A percentile compares a stretch with the other conserved stretches of the same genome.
Conservation (phyloP, 2,329 filamentous ascomycete species). For the Phoma sp. region DNA sequence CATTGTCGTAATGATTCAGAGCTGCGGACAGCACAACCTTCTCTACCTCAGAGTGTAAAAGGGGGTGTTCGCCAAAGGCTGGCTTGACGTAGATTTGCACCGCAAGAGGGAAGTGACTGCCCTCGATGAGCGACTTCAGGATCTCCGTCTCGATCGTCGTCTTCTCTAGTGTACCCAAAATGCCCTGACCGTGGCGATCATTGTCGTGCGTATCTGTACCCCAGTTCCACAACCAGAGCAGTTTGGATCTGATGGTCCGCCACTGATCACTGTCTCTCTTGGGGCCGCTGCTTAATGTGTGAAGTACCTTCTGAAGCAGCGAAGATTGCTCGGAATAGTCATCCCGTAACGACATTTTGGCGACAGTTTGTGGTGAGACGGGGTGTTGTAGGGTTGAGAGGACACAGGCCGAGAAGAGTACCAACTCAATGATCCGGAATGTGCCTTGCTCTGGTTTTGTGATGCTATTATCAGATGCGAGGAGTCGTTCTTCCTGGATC, state of each 20-base stretch:
- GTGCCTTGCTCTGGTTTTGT: constrained; percentile 66
- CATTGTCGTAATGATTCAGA: constrained; percentile 78
- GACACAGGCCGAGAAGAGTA: constrained; percentile 61
- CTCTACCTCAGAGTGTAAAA: constrained; percentile 62
- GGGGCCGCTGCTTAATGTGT: constrained; percentile 59
- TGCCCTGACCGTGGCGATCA: constrained; percentile 55
- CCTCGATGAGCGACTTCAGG: constrained; percentile 70
- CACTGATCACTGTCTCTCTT: constrained; percentile 65
- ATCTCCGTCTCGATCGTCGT: constrained; percentile 74
- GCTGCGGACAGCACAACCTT: constrained; percentile 69
- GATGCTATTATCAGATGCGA: constrained; percentile 68
- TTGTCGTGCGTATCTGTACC: constrained; percentile 59
- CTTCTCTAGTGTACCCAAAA: constrained; percentile 65
- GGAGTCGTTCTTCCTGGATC: constrained; percentile 57
- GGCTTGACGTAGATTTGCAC: constrained; percentile 65
- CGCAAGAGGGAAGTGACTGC: constrained; percentile 70
- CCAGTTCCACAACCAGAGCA: constrained; percentile 80
- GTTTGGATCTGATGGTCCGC: constrained; percentile 63
- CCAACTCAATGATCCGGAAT: constrained; percentile 66
- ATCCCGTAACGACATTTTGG: constrained; percentile 69
- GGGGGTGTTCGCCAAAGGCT: constrained; percentile 57
- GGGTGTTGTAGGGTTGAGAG: constrained; percentile 52
- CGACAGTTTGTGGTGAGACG: constrained; percentile 52
- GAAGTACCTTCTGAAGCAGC: constrained; percentile 67
- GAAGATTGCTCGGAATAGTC: constrained; percentile 70